Percentiles rank a stretch among this genome's conserved stretches.
Conservation (phyloP, 23 red algal genomes). For the Pyropia haitanensis region DNA sequence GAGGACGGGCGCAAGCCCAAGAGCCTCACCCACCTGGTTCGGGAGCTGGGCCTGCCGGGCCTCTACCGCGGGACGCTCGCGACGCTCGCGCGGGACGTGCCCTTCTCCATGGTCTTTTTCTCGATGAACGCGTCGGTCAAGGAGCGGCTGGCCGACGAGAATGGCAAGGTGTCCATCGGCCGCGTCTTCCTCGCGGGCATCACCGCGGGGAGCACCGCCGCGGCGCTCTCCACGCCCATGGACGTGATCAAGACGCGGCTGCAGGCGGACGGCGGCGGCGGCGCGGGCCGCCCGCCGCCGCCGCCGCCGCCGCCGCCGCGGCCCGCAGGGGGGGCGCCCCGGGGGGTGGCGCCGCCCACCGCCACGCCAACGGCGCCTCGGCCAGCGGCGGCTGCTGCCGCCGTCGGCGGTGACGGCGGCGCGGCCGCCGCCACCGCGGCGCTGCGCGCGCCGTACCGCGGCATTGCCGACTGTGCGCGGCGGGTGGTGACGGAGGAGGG, state of each 20-base stretch:
- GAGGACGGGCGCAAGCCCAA: conserved; percentile 6
- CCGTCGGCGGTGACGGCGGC: too few relatives aligned
- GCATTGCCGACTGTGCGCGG: conserved; percentile 43
- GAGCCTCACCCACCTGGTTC: conserved; percentile 12
- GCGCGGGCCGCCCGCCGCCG: background rate
- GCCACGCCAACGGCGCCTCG: background rate
- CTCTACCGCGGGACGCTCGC: conserved; percentile 66
- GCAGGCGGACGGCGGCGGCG: conserved; percentile 20
- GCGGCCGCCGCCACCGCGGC: conserved; percentile 2
- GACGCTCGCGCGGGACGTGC: conserved; percentile 78
- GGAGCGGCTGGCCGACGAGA: conserved; percentile 9
- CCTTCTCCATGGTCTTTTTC: conserved; percentile 93
- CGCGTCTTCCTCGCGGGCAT: conserved; percentile 73
- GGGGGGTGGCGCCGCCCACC: background rate
- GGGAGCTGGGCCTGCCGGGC: conserved; percentile 60
- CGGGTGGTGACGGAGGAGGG: conserved; percentile 54
- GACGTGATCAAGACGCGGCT: conserved; percentile 92
- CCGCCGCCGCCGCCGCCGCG: background rate
- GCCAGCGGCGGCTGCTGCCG: conserved; percentile 1
- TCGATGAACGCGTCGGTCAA: conserved; percentile 51
- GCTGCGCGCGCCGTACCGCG: conserved; percentile 7
- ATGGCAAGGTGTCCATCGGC: conserved; percentile 26
- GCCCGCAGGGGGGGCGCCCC: too few relatives aligned
- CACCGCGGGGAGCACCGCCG: conserved; percentile 51
- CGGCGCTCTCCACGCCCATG: conserved; percentile 63